Evolutionary conservation across 2,329 filamentous ascomycete genomes (phyloP).

Genomic region (Aphanocladium album): DNA sequence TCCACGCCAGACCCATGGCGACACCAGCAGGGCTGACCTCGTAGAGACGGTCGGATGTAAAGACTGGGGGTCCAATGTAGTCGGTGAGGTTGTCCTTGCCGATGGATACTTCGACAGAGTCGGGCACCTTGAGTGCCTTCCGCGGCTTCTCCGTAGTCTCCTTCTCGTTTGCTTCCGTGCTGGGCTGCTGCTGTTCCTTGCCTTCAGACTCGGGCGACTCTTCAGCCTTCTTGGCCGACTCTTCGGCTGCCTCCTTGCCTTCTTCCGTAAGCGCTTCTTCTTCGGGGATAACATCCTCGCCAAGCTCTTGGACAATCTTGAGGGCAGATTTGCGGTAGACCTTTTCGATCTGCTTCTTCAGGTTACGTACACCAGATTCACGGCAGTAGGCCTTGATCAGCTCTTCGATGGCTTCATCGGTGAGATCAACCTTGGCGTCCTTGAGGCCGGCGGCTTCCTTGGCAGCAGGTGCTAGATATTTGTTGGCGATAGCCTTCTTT

Average conservation of each 20-base stretch:
- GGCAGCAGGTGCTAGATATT: conserved; percentile 88
- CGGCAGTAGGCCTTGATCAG: conserved; percentile 98
- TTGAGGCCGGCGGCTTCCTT: conserved; percentile 90
- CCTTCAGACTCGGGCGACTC: conserved; percentile 44
- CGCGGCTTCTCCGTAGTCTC: conserved; percentile 62
- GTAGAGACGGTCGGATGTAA: conserved; percentile 92
- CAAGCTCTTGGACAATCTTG: conserved; percentile 93
- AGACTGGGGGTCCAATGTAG: conserved; percentile 92
- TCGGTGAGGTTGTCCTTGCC: conserved; percentile 88
- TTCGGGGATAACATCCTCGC: conserved; percentile 77
- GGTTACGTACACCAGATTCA: conserved; percentile 91
- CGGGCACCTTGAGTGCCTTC: conserved; percentile 75
- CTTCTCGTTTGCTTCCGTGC: conserved; percentile 29
- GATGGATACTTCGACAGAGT: conserved; percentile 80
- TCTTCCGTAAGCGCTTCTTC: conserved; percentile 78
- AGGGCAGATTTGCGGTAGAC: conserved; percentile 95
- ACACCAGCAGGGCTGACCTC: conserved; percentile 91
- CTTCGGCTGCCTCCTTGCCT: conserved; percentile 71
- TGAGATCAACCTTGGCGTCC: conserved; percentile 82
- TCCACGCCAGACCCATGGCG: conserved; percentile 97
- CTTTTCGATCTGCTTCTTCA: conserved; percentile 99
- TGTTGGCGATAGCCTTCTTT: conserved; percentile 97
- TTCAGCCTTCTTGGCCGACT: conserved; percentile 63
- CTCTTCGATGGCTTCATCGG: conserved; percentile 84
- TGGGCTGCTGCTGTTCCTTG: conserved; percentile 23